A percentile compares a stretch with the other conserved stretches of the same genome.
Evolutionary conservation across 495 filamentous ascomycete genomes (phyloP).

Genomic region (Annulohypoxylon nitens): DNA sequence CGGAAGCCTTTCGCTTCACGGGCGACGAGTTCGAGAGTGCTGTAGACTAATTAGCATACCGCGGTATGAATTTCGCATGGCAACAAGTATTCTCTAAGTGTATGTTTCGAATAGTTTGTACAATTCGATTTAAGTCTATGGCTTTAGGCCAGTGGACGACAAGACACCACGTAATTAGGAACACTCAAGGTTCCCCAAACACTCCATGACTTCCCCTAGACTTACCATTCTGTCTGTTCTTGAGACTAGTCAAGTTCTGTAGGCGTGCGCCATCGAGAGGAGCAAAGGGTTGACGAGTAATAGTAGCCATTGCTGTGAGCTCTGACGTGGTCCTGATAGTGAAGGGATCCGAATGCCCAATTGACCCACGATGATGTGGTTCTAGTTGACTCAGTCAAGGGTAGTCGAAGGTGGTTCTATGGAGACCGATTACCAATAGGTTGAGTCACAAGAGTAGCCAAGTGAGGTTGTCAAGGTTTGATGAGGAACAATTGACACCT

Average conservation of each 20-base stretch:
- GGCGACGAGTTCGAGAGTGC: constrained; percentile 54
- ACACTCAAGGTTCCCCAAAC: not conserved
- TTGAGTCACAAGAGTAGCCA: constrained; percentile 13
- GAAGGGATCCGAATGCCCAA: constrained; percentile 30
- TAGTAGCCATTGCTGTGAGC: constrained; percentile 57
- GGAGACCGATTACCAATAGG: constrained; percentile 30
- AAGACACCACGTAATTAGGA: constrained; percentile 17
- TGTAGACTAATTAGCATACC: constrained; percentile 48
- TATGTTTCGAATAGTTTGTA: not conserved
- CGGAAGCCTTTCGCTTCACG: constrained; percentile 61
- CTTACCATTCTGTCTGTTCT: constrained; percentile 76
- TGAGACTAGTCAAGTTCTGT: constrained; percentile 67
- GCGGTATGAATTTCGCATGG: constrained; percentile 8
- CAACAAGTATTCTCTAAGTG: constrained; percentile 1
- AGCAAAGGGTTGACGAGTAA: constrained; percentile 70
- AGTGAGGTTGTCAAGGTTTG: constrained; percentile 22
- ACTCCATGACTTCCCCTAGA: constrained; percentile 27
- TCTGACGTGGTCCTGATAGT: constrained; percentile 37
- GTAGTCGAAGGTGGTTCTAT: constrained; percentile 32
- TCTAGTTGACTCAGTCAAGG: constrained; percentile 35
- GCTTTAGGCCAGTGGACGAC: constrained; percentile 3
- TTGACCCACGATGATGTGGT: constrained; percentile 25
- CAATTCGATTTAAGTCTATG: constrained; percentile 12
- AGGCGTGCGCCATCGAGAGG: constrained; percentile 66
- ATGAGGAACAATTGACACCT: constrained; percentile 28